Evolutionary conservation across 352 stramenopile genomes (phyloP), one percentile per base, ranked within the genome.

Genomic region (Pythium dissimile): DNA sequence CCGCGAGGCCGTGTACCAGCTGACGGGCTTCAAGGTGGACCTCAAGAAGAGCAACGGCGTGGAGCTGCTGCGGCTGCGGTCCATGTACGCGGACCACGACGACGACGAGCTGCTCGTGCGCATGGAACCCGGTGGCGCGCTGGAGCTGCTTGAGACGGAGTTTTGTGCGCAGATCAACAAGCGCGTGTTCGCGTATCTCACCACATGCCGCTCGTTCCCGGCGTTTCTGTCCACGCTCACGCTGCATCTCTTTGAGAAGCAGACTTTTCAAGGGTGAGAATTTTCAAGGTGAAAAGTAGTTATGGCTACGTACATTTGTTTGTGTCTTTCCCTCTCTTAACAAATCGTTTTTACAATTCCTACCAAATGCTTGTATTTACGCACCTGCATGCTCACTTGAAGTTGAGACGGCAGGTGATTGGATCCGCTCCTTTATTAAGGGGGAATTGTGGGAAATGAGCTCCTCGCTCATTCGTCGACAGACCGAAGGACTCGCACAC

Each of bases 1-100:
- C 59, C 80, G 88, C 34, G 84, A 97, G 48, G 86, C 87, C 1
- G 84, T 97, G 10, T 95, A 92, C 48, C 75, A 94, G 24, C 73
- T 96, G 24, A 96, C 85, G 1, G 89, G 88, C 9, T 96, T 81
- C 69, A 95, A 96, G 60, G 75, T 96, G 15, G 84, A 95, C 56
- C 50, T 95, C 27, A 87, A 86, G 55, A 88, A 89, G 51, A 90
- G 70, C 57, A 87, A 92, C 44, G 80, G 80, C 7, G 69, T 83
- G 43, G 84, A 93, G 64, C 52, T 93, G 35, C 64, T 96, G 24
- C 74, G 73, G 13, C 67, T 96, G 27, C 79, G 82, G 16, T 92
- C 77, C 20, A 82, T 95, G 31, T 96, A 92, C 59, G 83, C 86
- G 5, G 86, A 93, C 26, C 75, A 92, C 54, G 75, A 92, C 18